Evolutionary conservation across 2,329 filamentous ascomycete species (phyloP), one percentile per base, ranked within the genome.

Genomic region (Xylaria sp.): DNA sequence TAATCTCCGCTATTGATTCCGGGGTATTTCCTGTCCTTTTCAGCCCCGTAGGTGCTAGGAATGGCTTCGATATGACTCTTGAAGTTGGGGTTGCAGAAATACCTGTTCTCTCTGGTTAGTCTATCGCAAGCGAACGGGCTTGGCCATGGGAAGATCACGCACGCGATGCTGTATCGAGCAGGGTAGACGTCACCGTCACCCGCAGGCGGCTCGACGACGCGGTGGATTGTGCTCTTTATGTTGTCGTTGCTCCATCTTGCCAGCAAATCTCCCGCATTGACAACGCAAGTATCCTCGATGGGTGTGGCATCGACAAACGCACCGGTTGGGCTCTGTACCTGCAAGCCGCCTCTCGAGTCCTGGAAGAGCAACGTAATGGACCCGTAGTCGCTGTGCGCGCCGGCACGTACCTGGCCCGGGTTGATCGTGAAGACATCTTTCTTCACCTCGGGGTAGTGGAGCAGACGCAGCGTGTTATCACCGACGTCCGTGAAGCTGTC

Each of bases 241-340:
- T 88, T 92, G 76, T 97, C 93, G 77, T 98, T 98, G 72, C 92
- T 93, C 94, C 94, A 97, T 62, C 94, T 86, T 1, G 93, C 91
- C 59, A 98, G 83, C 73, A 98, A 79, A 78, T 98, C 94, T 1
- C 94, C 94, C 0, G 94, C 94, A 76, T 98, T 98, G 72, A 97
- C 88, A 12, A 98, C 93, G 50, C 96, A 91, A 0, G 93, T 94
- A 64, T 90, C 90, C 44, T 89, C 85, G 69, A 97, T 95, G 0
- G 94, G 94, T 7, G 88, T 93, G 0, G 93, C 94, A 76, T 97
- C 89, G 48, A 97, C 89, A 76, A 94, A 97, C 0, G 86, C 88
- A 1, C 92, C 93, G 50, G 88, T 90, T 0, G 94, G 93, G 58
- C 90, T 91, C 64, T 74, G 58, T 18, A 78, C 76, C 67, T 78